Evolutionary conservation across 208 protist genomes (phyloP), one percentile per base, ranked within the genome.

Genomic region (Naegleria fowleri): DNA sequence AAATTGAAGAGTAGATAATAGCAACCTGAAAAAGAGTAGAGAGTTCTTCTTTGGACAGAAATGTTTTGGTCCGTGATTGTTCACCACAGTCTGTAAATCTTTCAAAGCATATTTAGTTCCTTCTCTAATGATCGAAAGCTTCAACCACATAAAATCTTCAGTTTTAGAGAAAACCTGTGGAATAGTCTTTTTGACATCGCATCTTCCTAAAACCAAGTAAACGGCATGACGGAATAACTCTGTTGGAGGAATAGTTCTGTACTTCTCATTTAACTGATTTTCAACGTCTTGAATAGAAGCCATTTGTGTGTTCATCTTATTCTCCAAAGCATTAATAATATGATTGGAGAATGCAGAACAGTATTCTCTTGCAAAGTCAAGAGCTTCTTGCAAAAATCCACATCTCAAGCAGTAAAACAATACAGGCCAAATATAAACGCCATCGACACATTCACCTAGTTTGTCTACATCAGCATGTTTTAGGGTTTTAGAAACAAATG

Each of bases 91-190:
- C 38, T 88, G 85, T 58, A 88, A 58, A 3, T 86, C 83, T 86
- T 86, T 16, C 25, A 86, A 48, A 9, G 39, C 4, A n/a, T 48
- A 48, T 48, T 40, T 39, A 16, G 39, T 33, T 16, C 22, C 41
- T 33, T 16, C 25, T 33, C 33, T 88, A 4, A 58, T 88, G 0
- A 88, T 25, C 5, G 22, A 58, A 7, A 88, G n/a, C 55, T 58
- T 88, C 9, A 58, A 88, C 85, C 85, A 88, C n/a, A 88, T 88
- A 29, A 29, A 88, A 36, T 88, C 85, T 48, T 88, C 85, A 39
- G 85, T 88, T 33, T 33, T 88, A 33, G 39, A 40, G 41, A 48
- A 58, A 38, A 88, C 25, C 11, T 48, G n/a, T 58, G 85, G 22
- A 39, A 39, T 11, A 29, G 39, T 88, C 85, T 58, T 88, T 13